phyloP scores from a whole-genome alignment of 495 filamentous ascomycete species.

The Cairneyella variabilis region DNA sequence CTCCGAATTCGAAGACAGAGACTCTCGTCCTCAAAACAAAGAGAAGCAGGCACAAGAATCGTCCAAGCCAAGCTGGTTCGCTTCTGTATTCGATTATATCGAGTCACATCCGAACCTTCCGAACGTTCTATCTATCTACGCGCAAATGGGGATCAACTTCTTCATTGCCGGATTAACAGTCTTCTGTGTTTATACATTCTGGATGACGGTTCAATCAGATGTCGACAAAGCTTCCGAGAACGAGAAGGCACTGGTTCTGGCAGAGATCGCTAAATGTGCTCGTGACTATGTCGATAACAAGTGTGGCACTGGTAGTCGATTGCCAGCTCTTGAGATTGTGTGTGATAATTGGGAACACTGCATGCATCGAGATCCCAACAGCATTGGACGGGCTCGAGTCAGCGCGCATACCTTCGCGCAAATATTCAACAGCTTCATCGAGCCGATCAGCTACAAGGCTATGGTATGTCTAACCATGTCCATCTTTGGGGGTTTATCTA shows the following conservation, averaged over 20 bases:
- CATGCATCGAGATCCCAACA: constrained; percentile 71
- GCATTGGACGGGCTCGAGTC: constrained; percentile 62
- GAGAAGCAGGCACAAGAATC: constrained; percentile 16
- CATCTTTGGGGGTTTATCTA: no score
- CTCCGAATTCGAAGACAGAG: constrained; percentile 52
- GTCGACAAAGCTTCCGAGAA: constrained; percentile 66
- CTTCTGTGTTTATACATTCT: constrained; percentile 67
- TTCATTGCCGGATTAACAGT: constrained; percentile 62
- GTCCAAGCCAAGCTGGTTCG: constrained; percentile 39
- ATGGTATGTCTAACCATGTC: constrained; percentile 47
- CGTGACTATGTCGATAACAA: constrained; percentile 67
- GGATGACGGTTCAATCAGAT: constrained; percentile 68
- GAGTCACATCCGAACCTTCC: constrained; percentile 83
- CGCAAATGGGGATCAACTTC: constrained; percentile 76
- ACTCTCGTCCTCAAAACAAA: constrained; percentile 28
- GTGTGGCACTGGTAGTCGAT: constrained; percentile 55
- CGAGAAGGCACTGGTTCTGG: constrained; percentile 58
- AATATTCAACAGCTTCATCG: constrained; percentile 70
- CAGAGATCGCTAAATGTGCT: constrained; percentile 67
- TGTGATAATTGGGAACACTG: constrained; percentile 82
- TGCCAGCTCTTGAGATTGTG: constrained; percentile 67
- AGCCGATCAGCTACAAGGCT: constrained; percentile 69
- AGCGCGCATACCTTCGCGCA: constrained; percentile 76
- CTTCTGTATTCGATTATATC: constrained; percentile 60
- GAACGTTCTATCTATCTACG: constrained; percentile 77